These are phyloP conservation scores for Baorangia bicolor DNA, from an alignment of 768 basidiomycete species.

Conservation along the genomic window DNA sequence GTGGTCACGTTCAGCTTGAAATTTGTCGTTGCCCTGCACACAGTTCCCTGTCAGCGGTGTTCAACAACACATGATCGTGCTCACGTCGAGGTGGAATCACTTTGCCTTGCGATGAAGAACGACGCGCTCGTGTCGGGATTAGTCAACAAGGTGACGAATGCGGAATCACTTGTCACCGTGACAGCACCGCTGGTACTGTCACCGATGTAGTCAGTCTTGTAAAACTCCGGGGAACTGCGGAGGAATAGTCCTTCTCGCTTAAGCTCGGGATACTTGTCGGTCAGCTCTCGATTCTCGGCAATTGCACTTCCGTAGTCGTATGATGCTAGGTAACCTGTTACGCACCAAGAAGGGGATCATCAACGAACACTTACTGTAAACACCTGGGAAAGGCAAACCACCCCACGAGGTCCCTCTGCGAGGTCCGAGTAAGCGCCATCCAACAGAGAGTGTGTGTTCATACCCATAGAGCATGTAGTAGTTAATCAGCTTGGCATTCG, in stretches of 20 bases:
- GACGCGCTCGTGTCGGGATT: conserved; percentile 67
- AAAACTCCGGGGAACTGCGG: conserved; percentile 74
- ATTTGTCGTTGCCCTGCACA: conserved; percentile 30
- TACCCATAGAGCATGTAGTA: conserved; percentile 88
- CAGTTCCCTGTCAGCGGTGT: not conserved
- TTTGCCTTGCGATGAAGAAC: conserved; percentile 73
- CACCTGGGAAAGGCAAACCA: conserved; percentile 73
- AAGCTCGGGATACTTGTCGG: conserved; percentile 70
- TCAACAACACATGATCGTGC: conserved; percentile 18
- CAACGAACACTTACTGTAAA: conserved; percentile 46
- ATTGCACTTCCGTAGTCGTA: conserved; percentile 82
- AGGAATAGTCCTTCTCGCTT: conserved; percentile 79
- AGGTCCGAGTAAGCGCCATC: not conserved
- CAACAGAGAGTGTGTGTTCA: conserved; percentile 3
- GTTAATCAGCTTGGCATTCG: conserved; percentile 77
- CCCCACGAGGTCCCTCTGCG: conserved; percentile 84
- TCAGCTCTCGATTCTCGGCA: conserved; percentile 64
- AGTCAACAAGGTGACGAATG: conserved; percentile 58
- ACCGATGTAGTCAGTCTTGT: conserved; percentile 75
- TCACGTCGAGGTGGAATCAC: conserved; percentile 64
- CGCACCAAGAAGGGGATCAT: not conserved
- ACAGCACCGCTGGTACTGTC: conserved; percentile 54
- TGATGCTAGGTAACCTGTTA: conserved; percentile 38
- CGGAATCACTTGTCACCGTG: conserved; percentile 41
- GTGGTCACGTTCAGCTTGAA: conserved; percentile 66